These are phyloP conservation scores for Purpureocillium lavendulum DNA, from an alignment of 2,329 filamentous ascomycete genomes.

Conservation along the genomic window DNA sequence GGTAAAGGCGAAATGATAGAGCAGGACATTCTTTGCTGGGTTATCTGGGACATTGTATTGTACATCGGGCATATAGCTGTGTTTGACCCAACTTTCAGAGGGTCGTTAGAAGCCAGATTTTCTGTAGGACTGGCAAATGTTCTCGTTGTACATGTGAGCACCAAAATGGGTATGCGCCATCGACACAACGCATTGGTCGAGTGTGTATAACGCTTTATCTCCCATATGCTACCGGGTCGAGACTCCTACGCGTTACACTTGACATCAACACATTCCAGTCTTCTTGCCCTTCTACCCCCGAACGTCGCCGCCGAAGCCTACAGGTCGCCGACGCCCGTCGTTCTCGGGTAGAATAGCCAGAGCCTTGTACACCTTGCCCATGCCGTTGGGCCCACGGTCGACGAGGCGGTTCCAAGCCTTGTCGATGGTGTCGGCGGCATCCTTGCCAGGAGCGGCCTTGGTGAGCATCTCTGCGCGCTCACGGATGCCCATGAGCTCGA, in stretches of 20 bases:
- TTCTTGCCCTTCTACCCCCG: not conserved
- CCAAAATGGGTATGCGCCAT: no score
- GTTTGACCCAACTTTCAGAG: no score
- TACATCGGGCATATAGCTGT: no score
- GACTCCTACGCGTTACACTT: no score
- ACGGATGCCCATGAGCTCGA: conserved; percentile 73
- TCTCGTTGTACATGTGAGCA: no score
- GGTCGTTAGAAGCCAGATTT: no score
- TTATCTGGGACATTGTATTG: no score
- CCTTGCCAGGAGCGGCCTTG: conserved; percentile 33
- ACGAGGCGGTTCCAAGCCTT: conserved; percentile 73
- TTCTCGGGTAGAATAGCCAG: conserved; percentile 85
- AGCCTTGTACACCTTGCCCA: conserved; percentile 93
- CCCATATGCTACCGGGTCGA: no score
- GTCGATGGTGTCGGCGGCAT: conserved; percentile 54
- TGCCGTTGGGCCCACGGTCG: conserved; percentile 73
- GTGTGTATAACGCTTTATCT: no score
- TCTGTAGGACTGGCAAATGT: no score
- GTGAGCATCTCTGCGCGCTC: conserved; percentile 65
- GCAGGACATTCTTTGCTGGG: not conserved
- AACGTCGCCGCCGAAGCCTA: conserved; percentile 81
- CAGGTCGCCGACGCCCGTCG: conserved; percentile 63
- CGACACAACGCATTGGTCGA: no score
- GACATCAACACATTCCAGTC: not conserved
- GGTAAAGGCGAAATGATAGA: conserved; percentile 34